Evolutionary conservation across 2,329 filamentous ascomycete species (phyloP).

Genomic region (Xylariales sp.): DNA sequence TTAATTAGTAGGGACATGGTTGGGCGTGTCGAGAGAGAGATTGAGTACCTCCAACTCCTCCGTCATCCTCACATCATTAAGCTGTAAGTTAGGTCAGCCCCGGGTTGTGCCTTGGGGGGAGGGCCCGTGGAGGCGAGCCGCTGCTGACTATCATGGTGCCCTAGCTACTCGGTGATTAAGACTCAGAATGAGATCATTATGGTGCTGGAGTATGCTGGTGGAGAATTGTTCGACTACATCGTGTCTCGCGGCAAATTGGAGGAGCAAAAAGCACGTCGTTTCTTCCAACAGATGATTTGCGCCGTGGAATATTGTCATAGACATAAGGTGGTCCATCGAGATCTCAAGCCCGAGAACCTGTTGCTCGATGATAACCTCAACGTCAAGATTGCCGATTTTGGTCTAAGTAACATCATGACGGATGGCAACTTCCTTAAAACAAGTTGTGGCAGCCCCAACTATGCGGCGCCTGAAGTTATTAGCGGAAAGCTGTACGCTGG

Average conservation of each 20-base stretch:
- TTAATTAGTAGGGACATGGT: constrained; percentile 98
- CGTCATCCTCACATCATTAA: constrained; percentile 99
- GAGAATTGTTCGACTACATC: constrained; percentile 97
- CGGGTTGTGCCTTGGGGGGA: background rate
- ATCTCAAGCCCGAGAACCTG: constrained; percentile 96
- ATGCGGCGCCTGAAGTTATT: constrained; percentile 97
- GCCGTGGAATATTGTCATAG: constrained; percentile 99
- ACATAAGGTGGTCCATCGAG: constrained; percentile 98
- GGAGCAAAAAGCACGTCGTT: constrained; percentile 91
- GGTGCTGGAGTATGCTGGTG: constrained; percentile 97
- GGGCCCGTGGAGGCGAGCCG: background rate
- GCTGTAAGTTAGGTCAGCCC: constrained; percentile 69
- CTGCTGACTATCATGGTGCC: constrained; percentile 42
- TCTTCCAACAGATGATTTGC: constrained; percentile 99
- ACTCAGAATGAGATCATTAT: constrained; percentile 96
- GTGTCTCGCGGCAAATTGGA: constrained; percentile 92
- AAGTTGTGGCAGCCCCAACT: constrained; percentile 97
- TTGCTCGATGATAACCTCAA: constrained; percentile 95
- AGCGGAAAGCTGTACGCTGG: constrained; percentile 97
- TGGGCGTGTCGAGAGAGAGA: constrained; percentile 95
- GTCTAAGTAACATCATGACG: constrained; percentile 99
- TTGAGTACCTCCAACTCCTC: constrained; percentile 95
- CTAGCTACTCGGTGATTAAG: constrained; percentile 94
- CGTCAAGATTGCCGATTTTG: constrained; percentile 99
- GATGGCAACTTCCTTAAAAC: constrained; percentile 99